Conservation (phyloP, 306 rosid species). For the Rosa chinensis region DNA sequence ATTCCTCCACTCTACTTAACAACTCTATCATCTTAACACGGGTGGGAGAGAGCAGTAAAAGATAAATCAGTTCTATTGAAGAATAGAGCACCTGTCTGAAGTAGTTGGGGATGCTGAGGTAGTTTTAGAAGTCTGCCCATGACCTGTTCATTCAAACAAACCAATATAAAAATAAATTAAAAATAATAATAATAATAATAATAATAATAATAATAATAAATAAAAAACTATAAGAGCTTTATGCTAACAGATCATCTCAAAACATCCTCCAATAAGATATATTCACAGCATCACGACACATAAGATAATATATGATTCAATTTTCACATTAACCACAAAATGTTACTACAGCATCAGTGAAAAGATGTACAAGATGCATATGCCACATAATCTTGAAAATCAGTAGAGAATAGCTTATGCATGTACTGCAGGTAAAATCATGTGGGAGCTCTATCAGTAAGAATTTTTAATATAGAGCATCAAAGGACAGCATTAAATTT, state of each 20-base stretch:
- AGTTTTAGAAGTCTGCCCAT: conserved; percentile 80
- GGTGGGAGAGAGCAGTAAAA: not conserved
- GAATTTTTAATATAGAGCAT: not conserved
- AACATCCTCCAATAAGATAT: not conserved
- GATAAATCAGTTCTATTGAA: not conserved
- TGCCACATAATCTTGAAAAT: not conserved
- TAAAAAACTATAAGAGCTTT: conserved; percentile 2
- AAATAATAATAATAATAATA: not conserved
- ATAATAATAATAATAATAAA: not conserved
- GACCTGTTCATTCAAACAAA: conserved; percentile 51
- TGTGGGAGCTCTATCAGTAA: not conserved
- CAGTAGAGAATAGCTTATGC: not conserved
- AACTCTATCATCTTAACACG: not conserved
- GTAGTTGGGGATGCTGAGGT: conserved; percentile 85
- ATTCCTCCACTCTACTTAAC: not conserved
- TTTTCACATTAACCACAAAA: not conserved
- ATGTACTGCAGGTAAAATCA: not conserved
- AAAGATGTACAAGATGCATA: not conserved
- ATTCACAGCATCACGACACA: not conserved
- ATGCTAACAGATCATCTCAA: not conserved
- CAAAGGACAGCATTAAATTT: not conserved
- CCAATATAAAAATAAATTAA: not conserved
- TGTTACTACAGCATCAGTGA: not conserved
- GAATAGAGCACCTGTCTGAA: conserved; percentile 80
- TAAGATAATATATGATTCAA: not conserved